Conservation (phyloP, 2,329 filamentous ascomycete genomes). For the Fusarium fracticaudum region DNA sequence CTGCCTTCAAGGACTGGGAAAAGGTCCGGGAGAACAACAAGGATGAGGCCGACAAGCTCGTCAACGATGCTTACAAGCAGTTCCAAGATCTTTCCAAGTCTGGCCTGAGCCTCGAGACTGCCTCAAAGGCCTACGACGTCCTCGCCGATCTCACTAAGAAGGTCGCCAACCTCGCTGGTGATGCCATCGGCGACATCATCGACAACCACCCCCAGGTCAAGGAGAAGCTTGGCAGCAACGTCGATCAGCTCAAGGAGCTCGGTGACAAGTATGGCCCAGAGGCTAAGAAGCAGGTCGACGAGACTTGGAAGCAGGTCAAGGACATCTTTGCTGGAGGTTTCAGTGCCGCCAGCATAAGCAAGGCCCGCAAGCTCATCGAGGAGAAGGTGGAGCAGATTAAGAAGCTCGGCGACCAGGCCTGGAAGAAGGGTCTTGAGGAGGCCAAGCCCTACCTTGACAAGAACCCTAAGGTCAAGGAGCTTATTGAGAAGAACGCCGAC, state of each 20-base stretch:
- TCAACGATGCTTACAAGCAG: conserved; percentile 73
- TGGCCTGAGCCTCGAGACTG: conserved; percentile 70
- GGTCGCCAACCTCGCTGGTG: conserved; percentile 68
- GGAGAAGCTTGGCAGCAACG: conserved; percentile 74
- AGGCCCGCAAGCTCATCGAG: conserved; percentile 70
- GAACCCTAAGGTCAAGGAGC: conserved; percentile 77
- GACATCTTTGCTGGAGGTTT: conserved; percentile 72
- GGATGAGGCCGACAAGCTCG: conserved; percentile 74
- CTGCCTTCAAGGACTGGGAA: conserved; percentile 76
- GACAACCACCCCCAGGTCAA: conserved; percentile 79
- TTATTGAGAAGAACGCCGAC: conserved; percentile 76
- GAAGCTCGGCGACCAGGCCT: conserved; percentile 76
- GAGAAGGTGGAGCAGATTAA: conserved; percentile 75
- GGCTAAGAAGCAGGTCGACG: conserved; percentile 78
- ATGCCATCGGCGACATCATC: conserved; percentile 71
- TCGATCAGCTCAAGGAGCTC: conserved; percentile 75
- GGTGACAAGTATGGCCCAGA: conserved; percentile 77
- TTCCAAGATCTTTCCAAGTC: conserved; percentile 69
- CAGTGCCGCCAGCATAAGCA: conserved; percentile 60
- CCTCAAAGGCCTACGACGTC: conserved; percentile 68
- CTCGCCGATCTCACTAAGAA: conserved; percentile 69
- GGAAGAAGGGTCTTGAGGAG: conserved; percentile 76
- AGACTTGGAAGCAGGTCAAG: conserved; percentile 74
- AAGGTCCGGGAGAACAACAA: conserved; percentile 72
- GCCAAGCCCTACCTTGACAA: conserved; percentile 79